Evolutionary conservation across 2,329 filamentous ascomycete species (phyloP).

Genomic region (Colletotrichum sp.): DNA sequence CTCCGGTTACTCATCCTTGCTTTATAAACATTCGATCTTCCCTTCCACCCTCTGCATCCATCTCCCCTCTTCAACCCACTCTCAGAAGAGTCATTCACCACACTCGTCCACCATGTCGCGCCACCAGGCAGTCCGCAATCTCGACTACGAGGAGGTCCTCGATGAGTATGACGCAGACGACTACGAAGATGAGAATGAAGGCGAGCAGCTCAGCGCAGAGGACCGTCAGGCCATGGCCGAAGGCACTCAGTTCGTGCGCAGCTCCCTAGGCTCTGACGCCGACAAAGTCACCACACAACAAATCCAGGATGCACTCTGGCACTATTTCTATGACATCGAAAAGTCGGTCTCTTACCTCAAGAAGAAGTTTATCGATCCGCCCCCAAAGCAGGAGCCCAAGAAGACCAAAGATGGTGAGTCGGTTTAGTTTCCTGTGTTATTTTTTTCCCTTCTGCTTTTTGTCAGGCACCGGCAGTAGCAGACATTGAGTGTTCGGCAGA

Average conservation of each 20-base stretch:
- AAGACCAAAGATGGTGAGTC: constrained; percentile 49
- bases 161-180: constrained; percentile 53
- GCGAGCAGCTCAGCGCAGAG: constrained; percentile 52
- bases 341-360: constrained; percentile 84
- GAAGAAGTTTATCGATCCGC: constrained; percentile 61
- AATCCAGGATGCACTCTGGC: constrained; percentile 90
- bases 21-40: neutral
- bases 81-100: neutral
- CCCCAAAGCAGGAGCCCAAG: constrained; percentile 44
- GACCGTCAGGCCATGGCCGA: constrained; percentile 60
- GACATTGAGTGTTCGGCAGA: constrained; percentile 25
- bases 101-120: constrained; percentile 46
- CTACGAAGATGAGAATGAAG: constrained; percentile 49
- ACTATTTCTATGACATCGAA: constrained; percentile 93
- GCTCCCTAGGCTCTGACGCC: constrained; percentile 65
- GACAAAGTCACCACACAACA: constrained; percentile 64
- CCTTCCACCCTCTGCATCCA: neutral
- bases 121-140: constrained; percentile 51
- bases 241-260: constrained; percentile 70
- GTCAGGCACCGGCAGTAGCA: constrained; percentile 13
- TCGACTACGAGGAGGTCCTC: constrained; percentile 54
- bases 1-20: neutral
- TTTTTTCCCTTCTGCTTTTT: neutral
- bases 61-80: neutral
- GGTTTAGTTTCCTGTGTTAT: neutral